Base-by-base conservation (phyloP, 305 asterid species). In the Fraxinus sp. region DNA sequence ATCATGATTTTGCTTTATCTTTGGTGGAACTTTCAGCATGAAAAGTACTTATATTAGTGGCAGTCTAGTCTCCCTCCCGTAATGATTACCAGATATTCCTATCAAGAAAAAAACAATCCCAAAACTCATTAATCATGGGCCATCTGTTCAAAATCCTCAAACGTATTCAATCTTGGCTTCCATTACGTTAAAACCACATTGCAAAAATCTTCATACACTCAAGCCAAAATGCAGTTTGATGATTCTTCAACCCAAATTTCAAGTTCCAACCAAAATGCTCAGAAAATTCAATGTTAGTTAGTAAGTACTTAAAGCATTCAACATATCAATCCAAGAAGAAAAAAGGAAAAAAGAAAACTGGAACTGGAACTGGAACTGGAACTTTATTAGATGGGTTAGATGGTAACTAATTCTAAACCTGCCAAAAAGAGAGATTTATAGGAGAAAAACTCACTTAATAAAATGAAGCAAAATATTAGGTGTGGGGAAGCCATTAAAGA, bases 401-500 rank as follows among this genome's bases (percentile, higher is more conserved):
- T 82, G 82, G 87, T 82, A 84, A 87, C 87, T 18, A 85, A 88
- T 89, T 82, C 85, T 78, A 86, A 84, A 86, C 93, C 91, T 88
- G 86, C 94, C 92, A 91, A 88, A 91, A 86, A 88, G 90, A 86
- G 89, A 83, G 85, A 66, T 81, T 82, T 89, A 89, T 66, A 80
- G 59, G 70, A 78, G 77, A 78, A 85, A 84, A 83, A 86, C 91
- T 93, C 90, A 90, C 88, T 85, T 83, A 85, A 83, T 86, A 81
- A 90, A 82, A 85, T 72, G 89, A 85, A 86, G 88, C 84, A 88
- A 84, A 81, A 84, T 86, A 46, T 46, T 80, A 78, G 86, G 82
- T 66, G 92, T 86, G 94, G 97, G 91, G 88, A 94, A 91, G 92
- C 94, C 94, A 89, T 88, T 88, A 86, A 92, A 88, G 93, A 85